Conservation (phyloP, 2,329 filamentous ascomycete genomes). For the Pestalotiopsis fici region DNA sequence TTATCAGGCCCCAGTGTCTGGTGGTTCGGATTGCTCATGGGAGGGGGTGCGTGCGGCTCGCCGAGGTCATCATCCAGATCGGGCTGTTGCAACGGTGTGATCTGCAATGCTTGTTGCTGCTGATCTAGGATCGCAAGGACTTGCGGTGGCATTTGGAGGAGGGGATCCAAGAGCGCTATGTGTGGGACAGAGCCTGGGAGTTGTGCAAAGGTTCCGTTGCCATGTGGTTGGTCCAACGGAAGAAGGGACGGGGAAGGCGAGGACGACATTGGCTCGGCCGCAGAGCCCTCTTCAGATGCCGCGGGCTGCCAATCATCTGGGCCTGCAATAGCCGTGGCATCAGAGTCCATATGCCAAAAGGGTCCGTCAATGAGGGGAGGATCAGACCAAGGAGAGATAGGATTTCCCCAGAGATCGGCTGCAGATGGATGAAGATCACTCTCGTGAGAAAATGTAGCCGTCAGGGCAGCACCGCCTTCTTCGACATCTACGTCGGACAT, state of each 20-base stretch:
- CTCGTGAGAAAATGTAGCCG: not conserved
- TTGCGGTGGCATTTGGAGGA: not conserved
- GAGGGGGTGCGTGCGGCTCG: constrained; percentile 26
- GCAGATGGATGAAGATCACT: not conserved
- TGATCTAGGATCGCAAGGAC: not conserved
- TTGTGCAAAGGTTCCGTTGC: not conserved
- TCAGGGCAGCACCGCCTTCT: constrained; percentile 22
- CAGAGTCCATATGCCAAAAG: not conserved
- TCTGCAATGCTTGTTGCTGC: not conserved
- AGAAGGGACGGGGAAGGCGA: not conserved
- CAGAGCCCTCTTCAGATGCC: not conserved
- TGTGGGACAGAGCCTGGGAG: not conserved
- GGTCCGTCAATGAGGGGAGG: not conserved
- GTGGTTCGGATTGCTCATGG: constrained; percentile 33
- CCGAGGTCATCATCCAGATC: constrained; percentile 14
- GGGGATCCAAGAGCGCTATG: not conserved
- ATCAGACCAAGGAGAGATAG: not conserved
- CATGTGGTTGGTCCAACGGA: not conserved
- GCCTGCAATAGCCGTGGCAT: not conserved
- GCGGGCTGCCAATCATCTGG: not conserved
- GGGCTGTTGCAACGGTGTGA: not conserved
- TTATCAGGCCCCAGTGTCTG: constrained; percentile 49
- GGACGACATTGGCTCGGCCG: not conserved
- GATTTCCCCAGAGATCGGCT: not conserved
- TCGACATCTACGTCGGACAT: constrained; percentile 27